Conservation (phyloP, 768 basidiomycete genomes). For the Tricholoma flavovirens region DNA sequence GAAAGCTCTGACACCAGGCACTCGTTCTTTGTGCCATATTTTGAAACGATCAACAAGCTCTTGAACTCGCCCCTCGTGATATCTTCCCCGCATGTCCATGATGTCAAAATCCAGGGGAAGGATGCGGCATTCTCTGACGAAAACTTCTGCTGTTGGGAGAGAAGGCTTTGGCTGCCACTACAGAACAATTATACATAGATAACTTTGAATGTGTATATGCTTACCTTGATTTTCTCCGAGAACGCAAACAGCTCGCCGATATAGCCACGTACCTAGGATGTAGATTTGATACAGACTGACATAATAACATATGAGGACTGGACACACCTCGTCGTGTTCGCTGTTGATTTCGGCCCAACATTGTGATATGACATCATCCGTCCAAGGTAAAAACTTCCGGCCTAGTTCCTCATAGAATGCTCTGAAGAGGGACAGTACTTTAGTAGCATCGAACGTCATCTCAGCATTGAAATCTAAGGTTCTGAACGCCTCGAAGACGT, state of each 20-base stretch:
- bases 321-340: conserved; percentile 72
- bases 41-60: conserved; percentile 61
- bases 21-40: conserved; percentile 62
- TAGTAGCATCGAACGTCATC: conserved; percentile 75
- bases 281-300: conserved; percentile 2
- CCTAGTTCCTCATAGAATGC: conserved; percentile 69
- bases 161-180: conserved; percentile 67
- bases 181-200: conserved; percentile 3
- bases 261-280: conserved; percentile 58
- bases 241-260: conserved; percentile 72
- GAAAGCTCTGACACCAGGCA: conserved; percentile 72
- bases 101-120: conserved; percentile 58
- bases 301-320: not conserved
- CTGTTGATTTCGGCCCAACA: conserved; percentile 68
- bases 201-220: conserved; percentile 7
- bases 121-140: conserved; percentile 63
- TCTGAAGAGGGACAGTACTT: conserved; percentile 61
- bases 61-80: conserved; percentile 52
- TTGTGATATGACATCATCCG: conserved; percentile 55
- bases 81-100: conserved; percentile 64
- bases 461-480: conserved; percentile 74
- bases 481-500: conserved; percentile 57
- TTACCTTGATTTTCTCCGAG: conserved; percentile 66
- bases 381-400: conserved; percentile 80
- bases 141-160: conserved; percentile 50